Evolutionary conservation across 768 basidiomycete species (phyloP).

Genomic region (Trametes elegans): DNA sequence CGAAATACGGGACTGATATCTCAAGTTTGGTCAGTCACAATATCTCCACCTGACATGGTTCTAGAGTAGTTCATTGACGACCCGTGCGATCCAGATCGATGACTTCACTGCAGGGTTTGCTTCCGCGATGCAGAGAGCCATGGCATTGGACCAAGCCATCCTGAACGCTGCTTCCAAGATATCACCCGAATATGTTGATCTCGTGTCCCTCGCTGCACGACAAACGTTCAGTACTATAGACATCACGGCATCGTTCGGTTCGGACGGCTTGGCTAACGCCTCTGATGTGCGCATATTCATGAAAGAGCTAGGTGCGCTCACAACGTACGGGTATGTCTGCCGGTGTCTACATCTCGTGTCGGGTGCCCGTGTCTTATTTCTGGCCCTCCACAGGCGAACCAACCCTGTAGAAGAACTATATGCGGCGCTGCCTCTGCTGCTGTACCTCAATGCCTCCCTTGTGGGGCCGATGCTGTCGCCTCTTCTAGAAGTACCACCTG

Average conservation of each 20-base stretch:
- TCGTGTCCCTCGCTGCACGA: constrained; percentile 27
- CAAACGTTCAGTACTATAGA: constrained; percentile 28
- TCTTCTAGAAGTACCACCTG: constrained; percentile 27
- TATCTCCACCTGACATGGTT: too few species aligned
- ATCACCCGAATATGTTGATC: constrained; percentile 23
- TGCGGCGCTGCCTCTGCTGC: constrained; percentile 29
- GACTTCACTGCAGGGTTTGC: constrained; percentile 22
- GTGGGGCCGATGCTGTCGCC: constrained; percentile 27
- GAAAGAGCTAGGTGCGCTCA: too few species aligned
- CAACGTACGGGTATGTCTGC: too few species aligned
- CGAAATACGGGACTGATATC: constrained; percentile 2
- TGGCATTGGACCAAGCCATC: constrained; percentile 26
- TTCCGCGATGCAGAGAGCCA: constrained; percentile 10
- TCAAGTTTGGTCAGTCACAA: neutral
- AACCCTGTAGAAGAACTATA: constrained; percentile 35
- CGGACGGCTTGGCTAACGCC: constrained; percentile 18
- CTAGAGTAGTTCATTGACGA: too few species aligned
- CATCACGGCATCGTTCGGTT: constrained; percentile 24
- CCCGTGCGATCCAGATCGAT: constrained; percentile 14
- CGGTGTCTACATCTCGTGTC: too few species aligned
- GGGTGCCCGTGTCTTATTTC: too few species aligned
- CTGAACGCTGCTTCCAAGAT: constrained; percentile 20
- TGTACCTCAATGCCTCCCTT: constrained; percentile 32
- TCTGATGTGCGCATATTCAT: constrained; percentile 27
- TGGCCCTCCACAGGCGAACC: too few species aligned